Percentiles rank a stretch among this genome's conserved stretches.
Evolutionary conservation across 2,329 filamentous ascomycete species (phyloP).

Genomic region (Hypoxylon sp.): DNA sequence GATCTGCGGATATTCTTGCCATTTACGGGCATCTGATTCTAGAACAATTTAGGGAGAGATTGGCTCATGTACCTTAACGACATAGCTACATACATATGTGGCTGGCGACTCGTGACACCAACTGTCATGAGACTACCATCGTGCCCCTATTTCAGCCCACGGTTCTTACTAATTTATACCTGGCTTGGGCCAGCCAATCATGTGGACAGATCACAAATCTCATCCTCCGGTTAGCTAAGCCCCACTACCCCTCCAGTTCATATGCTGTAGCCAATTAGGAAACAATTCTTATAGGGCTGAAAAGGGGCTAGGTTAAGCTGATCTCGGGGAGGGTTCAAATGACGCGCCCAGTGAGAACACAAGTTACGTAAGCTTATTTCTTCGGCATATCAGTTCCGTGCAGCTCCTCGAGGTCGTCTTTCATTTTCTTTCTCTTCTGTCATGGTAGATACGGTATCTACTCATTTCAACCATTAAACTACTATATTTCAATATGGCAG

Average conservation of each 20-base stretch:
- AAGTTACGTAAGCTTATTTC: slow-evolving; percentile 38
- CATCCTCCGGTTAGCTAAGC: slow-evolving; percentile 18
- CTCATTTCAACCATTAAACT: not conserved
- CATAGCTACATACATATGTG: not conserved
- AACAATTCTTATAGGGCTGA: slow-evolving; percentile 37
- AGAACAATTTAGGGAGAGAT: not conserved
- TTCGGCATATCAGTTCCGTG: slow-evolving; percentile 14
- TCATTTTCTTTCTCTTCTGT: not conserved
- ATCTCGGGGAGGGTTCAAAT: slow-evolving; percentile 22
- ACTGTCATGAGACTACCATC: not conserved
- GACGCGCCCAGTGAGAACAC: slow-evolving; percentile 1
- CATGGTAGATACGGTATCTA: not conserved
- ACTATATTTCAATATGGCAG: slow-evolving; percentile 41
- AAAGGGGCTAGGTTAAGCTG: slow-evolving; percentile 14
- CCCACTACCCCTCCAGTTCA: slow-evolving; percentile 5
- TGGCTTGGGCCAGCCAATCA: slow-evolving; percentile 5
- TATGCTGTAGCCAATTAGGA: slow-evolving; percentile 16
- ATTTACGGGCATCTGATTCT: not conserved
- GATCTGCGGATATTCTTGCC: not conserved
- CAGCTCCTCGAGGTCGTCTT: not conserved
- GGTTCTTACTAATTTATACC: not conserved
- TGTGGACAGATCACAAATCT: not conserved
- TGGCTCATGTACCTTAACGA: not conserved
- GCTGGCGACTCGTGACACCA: not conserved
- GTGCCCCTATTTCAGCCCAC: slow-evolving; percentile 3